Base-by-base conservation (phyloP, 2,329 filamentous ascomycete species). In the Alternaria burnsii region DNA sequence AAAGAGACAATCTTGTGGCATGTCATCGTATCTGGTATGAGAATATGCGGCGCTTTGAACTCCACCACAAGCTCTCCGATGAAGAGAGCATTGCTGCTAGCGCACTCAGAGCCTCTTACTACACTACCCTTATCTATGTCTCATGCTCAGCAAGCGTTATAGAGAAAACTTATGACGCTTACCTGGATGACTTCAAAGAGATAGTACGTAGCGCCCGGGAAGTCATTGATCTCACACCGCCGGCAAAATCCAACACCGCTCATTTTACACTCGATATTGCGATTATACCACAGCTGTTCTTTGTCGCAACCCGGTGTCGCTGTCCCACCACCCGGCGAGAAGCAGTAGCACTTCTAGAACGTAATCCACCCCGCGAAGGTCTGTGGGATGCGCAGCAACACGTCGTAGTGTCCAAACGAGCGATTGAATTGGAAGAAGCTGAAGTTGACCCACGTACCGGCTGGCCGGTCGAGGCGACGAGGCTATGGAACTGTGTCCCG, bases 381-480 rank as follows among this genome's bases (percentile, higher is more conserved):
- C 59, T 71, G 8, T 71, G 65, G 66, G 69, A 73, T 40, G 64
- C 64, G 8, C 22, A 62, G 26, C 63, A 67, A 41, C 66, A 71
- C 55, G 61, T 58, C 5, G 26, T 67, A 1, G 58, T 71, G 1
- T 44, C 54, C 7, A 66, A 55, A 6, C 63, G 70, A 20, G 48
- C 63, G 4, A 66, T 73, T 22, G 62, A 73, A 48, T 63, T 71
- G 18, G 70, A 73, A 53, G 68, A 71, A 55, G 58, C 36, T 16
- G 58, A 66, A 14, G 32, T 73, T 1, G 62, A 71, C 52, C 63
- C 63, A 1, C 34, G 41, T 22, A 70, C 58, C 12, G 68, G 69
- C 12, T 71, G 68, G 68, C 69, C 70, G 3, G 56, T 58, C 2
- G 63, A 65, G 14, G 47, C 41, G 34, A 26, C 57, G 5, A 59